These are phyloP conservation scores for Plectosphaerella plurivora DNA, from an alignment of 2,329 filamentous ascomycete genomes.

Conservation along the genomic window DNA sequence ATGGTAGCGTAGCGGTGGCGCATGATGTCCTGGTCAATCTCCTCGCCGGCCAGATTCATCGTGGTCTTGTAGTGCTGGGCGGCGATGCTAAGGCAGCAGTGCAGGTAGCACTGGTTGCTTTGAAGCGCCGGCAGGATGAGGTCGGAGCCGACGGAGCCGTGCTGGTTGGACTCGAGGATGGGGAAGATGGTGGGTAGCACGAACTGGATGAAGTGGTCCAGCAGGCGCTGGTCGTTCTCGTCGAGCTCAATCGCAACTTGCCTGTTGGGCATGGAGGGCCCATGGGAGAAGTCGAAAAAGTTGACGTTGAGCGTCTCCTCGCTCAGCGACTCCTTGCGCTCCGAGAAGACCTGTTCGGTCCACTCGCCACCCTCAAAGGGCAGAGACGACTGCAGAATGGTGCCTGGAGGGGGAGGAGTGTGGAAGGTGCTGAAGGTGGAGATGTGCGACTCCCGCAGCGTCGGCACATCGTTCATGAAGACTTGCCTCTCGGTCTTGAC, in stretches of 20 bases:
- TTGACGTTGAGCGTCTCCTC: conserved; percentile 68
- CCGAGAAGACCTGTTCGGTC: conserved; percentile 65
- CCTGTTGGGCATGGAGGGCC: conserved; percentile 55
- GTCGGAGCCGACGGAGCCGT: conserved; percentile 74
- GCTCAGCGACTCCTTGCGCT: conserved; percentile 62
- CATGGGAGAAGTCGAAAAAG: conserved; percentile 79
- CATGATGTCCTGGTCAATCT: conserved; percentile 87
- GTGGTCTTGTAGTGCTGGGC: conserved; percentile 88
- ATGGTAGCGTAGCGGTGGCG: conserved; percentile 87
- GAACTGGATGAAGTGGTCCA: conserved; percentile 87
- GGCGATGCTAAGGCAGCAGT: conserved; percentile 91
- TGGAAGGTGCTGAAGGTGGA: conserved; percentile 93
- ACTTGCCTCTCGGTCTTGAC: conserved; percentile 94
- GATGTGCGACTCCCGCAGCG: conserved; percentile 78
- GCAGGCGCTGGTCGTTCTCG: conserved; percentile 77
- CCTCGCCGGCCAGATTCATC: conserved; percentile 59
- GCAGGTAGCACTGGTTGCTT: conserved; percentile 87
- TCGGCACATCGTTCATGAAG: conserved; percentile 86
- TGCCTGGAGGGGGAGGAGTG: conserved; percentile 67
- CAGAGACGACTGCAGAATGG: conserved; percentile 57
- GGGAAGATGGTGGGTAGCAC: conserved; percentile 90
- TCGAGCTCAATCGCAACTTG: conserved; percentile 78
- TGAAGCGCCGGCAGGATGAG: conserved; percentile 84
- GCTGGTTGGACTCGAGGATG: conserved; percentile 84
- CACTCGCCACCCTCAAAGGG: conserved; percentile 60